phyloP scores from a whole-genome alignment of 257 asterid genomes.

The Gentiana dahurica region DNA sequence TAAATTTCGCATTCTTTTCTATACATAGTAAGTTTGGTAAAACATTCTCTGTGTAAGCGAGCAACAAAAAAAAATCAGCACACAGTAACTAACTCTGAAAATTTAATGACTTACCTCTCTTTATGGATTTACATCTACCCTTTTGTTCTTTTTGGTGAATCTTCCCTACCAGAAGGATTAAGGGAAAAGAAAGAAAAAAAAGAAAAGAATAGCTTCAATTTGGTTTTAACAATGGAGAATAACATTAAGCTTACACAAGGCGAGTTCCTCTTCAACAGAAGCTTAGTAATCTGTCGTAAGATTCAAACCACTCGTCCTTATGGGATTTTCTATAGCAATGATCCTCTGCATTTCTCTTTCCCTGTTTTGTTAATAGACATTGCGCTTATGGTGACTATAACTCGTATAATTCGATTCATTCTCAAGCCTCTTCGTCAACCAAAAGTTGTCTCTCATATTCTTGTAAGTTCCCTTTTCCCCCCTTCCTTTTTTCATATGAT shows the following conservation, averaged over 20 bases:
- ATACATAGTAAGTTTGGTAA: too few species aligned
- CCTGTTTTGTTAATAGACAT: slow-evolving; percentile 43
- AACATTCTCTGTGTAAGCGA: too few species aligned
- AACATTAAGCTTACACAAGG: not conserved
- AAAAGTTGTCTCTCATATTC: slow-evolving; percentile 44
- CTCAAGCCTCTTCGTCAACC: slow-evolving; percentile 82
- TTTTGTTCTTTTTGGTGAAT: not conserved
- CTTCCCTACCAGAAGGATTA: not conserved
- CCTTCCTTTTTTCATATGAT: too few species aligned
- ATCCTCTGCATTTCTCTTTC: slow-evolving; percentile 46
- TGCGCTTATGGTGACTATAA: slow-evolving; percentile 20
- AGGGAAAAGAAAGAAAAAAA: not conserved
- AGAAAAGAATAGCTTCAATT: not conserved
- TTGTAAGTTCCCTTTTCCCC: slow-evolving; percentile 35
- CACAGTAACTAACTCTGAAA: slow-evolving; percentile 12
- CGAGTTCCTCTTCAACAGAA: not conserved
- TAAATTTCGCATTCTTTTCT: too few species aligned
- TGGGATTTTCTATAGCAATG: slow-evolving; percentile 77
- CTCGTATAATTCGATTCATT: slow-evolving; percentile 33
- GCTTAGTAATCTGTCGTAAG: slow-evolving; percentile 23
- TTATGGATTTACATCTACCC: not conserved
- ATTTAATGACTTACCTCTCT: slow-evolving; percentile 7
- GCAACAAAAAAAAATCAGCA: not conserved
- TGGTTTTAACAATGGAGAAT: not conserved
- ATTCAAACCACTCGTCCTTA: slow-evolving; percentile 19